Evolutionary conservation across 352 stramenopile genomes (phyloP).

Genomic region (Pythium aristosporum): DNA sequence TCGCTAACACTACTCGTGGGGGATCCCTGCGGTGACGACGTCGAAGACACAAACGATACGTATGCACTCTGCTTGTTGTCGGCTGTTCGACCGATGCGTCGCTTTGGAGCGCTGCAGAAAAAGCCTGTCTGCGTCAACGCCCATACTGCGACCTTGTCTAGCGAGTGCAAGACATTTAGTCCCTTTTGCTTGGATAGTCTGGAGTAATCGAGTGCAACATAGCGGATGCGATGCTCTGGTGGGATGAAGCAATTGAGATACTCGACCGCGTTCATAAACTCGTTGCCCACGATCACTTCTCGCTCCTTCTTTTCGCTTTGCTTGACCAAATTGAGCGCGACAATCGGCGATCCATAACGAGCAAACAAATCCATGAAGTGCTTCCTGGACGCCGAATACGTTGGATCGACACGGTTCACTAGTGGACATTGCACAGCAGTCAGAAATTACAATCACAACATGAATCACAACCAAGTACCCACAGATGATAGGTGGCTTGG

Average conservation of each 20-base stretch:
- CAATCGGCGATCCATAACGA: slow-evolving; percentile 96
- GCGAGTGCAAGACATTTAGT: slow-evolving; percentile 91
- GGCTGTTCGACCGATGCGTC: slow-evolving; percentile 54
- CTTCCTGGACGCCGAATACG: slow-evolving; percentile 93
- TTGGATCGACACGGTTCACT: slow-evolving; percentile 96
- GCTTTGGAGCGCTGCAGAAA: slow-evolving; percentile 93
- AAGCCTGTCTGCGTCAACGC: slow-evolving; percentile 97
- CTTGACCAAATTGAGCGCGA: slow-evolving; percentile 99
- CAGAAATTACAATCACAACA: not conserved
- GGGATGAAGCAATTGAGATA: slow-evolving; percentile 96
- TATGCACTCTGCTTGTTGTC: slow-evolving; percentile 59
- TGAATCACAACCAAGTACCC: slow-evolving; percentile 12
- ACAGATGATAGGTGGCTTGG: slow-evolving; percentile 96
- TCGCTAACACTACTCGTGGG: slow-evolving; percentile 10
- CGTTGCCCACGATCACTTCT: slow-evolving; percentile 97
- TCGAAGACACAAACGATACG: slow-evolving; percentile 33
- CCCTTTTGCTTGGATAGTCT: slow-evolving; percentile 93
- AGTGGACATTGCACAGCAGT: slow-evolving; percentile 19
- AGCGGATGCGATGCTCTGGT: slow-evolving; percentile 93
- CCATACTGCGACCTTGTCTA: slow-evolving; percentile 96
- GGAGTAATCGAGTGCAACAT: slow-evolving; percentile 97
- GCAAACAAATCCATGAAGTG: slow-evolving; percentile 94
- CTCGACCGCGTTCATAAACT: slow-evolving; percentile 97
- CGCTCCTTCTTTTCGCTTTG: slow-evolving; percentile 96
- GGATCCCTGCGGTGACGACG: slow-evolving; percentile 10